Base-by-base conservation (phyloP, 108 stramenopile genomes). In the Pseudonitzschia multiseries region DNA sequence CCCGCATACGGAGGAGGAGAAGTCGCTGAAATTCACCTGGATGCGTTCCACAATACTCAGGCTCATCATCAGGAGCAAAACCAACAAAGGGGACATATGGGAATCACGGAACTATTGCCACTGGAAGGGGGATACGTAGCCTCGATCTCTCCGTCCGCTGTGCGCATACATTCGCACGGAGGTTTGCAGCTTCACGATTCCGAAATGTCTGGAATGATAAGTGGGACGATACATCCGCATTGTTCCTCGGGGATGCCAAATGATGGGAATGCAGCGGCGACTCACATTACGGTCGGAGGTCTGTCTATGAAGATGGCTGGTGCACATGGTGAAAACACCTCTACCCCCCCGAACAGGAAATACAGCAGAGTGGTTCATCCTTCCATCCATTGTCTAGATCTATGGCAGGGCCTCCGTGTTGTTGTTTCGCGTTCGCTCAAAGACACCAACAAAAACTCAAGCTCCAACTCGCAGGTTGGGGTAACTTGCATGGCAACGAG, bases 81-180 rank as follows among this genome's bases (percentile, higher is more conserved):
- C 54, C 61, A 53, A 72, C 60, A 74, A 29, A 12, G 31, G 43
- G 69, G 69, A 21, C 76, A 77, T 51, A 78, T 82, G 53, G 81
- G 77, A 65, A 75, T 74, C 21, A 79, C 78, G 68, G 65, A 63
- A 17, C 43, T 78, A 46, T 53, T 93, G 44, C 78, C 87, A 12
- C 50, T 81, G 14, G 27, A 73, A 57, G 69, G 71, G 44, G 91
- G 82, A 20, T 79, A 78, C 66, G 79, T 80, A n/a, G 81, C 81
- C 4, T 84, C 81, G 26, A 57, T 93, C 15, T 90, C 89, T 22
- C 92, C 92, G 0, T 59, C 86, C 14, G 87, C 81, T 15, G 86
- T 93, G 14, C 74, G 92, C 32, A 75, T 93, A 8, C 92, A 93
- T 68, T 79, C 86, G 20, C 79, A 79, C 48, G 92, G 92, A 14